Evolutionary conservation across 495 filamentous ascomycete genomes (phyloP), one percentile per base, ranked within the genome.

Genomic region (Amphirosellinia nigrospora): DNA sequence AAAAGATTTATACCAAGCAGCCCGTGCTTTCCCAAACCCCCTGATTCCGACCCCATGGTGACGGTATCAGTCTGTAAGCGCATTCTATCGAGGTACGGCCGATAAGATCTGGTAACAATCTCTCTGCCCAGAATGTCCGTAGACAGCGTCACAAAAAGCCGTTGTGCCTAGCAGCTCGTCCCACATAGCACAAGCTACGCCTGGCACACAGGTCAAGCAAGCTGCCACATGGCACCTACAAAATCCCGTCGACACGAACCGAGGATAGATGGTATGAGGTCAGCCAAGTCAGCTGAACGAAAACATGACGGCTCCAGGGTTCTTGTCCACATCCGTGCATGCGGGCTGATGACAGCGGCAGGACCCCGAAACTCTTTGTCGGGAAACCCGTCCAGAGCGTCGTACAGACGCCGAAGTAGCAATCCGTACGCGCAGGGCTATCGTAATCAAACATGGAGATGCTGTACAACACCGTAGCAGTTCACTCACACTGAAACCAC

Each of bases 151-250:
- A n/a, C 15, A 32, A n/a, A 63, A 30, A 28, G 59, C 23, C 30
- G 38, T 9, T 16, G 32, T 48, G 23, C 19, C 21, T 63, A 26
- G 13, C 26, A 15, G 28, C 21, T 45, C 30, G 62, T 48, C 30
- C 48, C 28, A 48, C 62, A 38, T 52, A 21, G 10, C 16, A 46
- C 62, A 64, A 36, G 62, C 45, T 45, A 50, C 43, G 26, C 45
- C 28, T 38, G 32, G 2, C 39, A 45, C 6, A 15, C 32, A 19
- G 4, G 43, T 48, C 26, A 21, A 41, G 48, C 60, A 32, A 62
- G 59, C 41, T 48, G 28, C 60, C 55, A 68, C 53, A 55, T 59
- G 60, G 60, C 60, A 46, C 60, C 39, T 46, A 26, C n/a, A 26
- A 11, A 52, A 45, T 38, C 45, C n/a, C 28, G 28, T 28, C 1